These are phyloP conservation scores for Aspergillus sparsus DNA, from an alignment of 495 filamentous ascomycete species.

Conservation along the genomic window DNA sequence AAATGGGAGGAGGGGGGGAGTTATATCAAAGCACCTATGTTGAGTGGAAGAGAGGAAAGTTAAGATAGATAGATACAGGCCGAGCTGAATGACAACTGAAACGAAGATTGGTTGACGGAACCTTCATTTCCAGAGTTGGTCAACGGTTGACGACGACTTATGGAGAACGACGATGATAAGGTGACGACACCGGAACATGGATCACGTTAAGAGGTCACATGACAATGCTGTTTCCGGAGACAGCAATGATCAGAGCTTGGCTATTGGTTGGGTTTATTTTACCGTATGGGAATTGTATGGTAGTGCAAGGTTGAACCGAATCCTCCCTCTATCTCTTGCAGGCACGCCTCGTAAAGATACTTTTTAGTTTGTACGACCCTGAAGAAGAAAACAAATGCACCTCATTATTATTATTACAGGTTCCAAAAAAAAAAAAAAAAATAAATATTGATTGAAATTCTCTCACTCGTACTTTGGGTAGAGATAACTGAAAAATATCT, in stretches of 20 bases:
- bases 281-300: background rate
- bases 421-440: too few relatives aligned
- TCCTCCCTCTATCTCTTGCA: background rate
- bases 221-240: background rate
- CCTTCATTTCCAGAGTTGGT: background rate
- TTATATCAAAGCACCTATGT: background rate
- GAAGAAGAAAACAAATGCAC: too few relatives aligned
- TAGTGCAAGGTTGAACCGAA: background rate
- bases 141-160: background rate
- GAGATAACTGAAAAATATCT: background rate
- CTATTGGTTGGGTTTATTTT: constrained; percentile 1
- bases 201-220: constrained; percentile 7
- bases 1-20: constrained; percentile 9
- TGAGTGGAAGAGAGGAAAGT: constrained; percentile 5
- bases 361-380: background rate
- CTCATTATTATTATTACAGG: too few relatives aligned
- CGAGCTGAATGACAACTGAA: background rate
- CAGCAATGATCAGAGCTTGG: background rate
- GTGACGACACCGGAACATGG: constrained; percentile 16
- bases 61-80: constrained; percentile 9
- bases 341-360: background rate
- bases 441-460: too few relatives aligned
- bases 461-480: background rate
- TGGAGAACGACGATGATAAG: constrained; percentile 4
- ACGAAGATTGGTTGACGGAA: background rate